A percentile compares a stretch with the other conserved stretches of the same genome.
phyloP scores from a whole-genome alignment of 2,329 filamentous ascomycete species.

The Apiospora saccharicola region DNA sequence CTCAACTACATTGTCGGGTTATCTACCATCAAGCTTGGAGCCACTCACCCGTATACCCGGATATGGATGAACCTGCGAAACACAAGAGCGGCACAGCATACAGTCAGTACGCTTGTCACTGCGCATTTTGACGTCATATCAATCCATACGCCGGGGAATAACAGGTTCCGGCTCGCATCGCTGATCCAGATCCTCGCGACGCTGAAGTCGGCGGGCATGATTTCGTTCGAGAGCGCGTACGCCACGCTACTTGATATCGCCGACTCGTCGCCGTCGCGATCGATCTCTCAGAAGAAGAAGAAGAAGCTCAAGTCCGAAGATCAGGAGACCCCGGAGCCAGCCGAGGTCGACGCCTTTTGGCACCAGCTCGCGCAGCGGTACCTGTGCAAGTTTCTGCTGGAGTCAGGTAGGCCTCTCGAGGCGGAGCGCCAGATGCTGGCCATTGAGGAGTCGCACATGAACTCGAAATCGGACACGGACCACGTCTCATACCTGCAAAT shows the following conservation, averaged over 20 bases:
- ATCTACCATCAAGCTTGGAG: constrained; percentile 25
- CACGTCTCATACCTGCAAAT: not conserved
- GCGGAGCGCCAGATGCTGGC: not conserved
- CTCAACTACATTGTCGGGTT: constrained; percentile 26
- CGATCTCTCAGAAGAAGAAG: not conserved
- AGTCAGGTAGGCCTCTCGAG: not conserved
- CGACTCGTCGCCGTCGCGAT: not conserved
- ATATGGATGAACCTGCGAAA: constrained; percentile 25
- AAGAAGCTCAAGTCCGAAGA: not conserved
- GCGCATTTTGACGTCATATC: constrained; percentile 22
- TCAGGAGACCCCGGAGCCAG: not conserved
- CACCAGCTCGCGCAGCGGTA: not conserved
- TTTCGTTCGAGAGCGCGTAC: constrained; percentile 3
- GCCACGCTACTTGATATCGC: not conserved
- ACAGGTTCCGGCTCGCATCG: constrained; percentile 12
- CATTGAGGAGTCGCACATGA: not conserved
- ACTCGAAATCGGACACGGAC: not conserved
- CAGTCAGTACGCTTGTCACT: constrained; percentile 4
- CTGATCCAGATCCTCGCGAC: not conserved
- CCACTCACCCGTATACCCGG: constrained; percentile 24
- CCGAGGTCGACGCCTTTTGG: not conserved
- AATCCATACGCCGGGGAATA: constrained; percentile 1
- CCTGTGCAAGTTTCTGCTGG: not conserved
- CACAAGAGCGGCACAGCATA: constrained; percentile 19
- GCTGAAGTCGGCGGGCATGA: not conserved